phyloP scores from a whole-genome alignment of 202 grass and related monocot species.

The Panicum virgatum region DNA sequence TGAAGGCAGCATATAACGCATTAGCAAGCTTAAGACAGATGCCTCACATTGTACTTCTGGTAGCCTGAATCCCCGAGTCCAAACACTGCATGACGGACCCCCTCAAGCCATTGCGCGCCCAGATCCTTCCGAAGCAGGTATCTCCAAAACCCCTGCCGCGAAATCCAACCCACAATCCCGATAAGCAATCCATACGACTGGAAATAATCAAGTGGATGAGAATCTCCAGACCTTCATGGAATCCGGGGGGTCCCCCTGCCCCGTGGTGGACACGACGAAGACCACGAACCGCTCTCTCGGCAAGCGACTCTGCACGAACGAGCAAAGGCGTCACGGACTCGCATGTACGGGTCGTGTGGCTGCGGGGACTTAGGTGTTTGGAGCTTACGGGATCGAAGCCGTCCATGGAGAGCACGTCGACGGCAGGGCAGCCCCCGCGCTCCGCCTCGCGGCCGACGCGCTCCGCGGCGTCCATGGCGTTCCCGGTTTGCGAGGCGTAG shows the following conservation, averaged over 20 bases:
- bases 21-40: background rate
- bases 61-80: constrained; percentile 93
- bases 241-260: constrained; percentile 87
- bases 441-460: constrained; percentile 77
- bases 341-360: background rate
- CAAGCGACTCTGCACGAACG: constrained; percentile 51
- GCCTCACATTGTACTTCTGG: constrained; percentile 85
- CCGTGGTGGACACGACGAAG: constrained; percentile 89
- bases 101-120: constrained; percentile 57
- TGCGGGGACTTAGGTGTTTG: background rate
- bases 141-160: constrained; percentile 71
- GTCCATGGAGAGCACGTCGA: constrained; percentile 75
- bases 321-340: background rate
- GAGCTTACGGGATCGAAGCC: constrained; percentile 63
- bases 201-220: constrained; percentile 16
- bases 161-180: background rate
- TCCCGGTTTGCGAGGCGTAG: constrained; percentile 80
- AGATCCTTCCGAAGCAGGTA: constrained; percentile 70
- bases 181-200: background rate
- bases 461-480: constrained; percentile 78
- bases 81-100: constrained; percentile 72
- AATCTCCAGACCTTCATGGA: constrained; percentile 75
- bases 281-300: constrained; percentile 54
- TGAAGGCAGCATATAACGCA: background rate
- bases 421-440: constrained; percentile 70